Base-by-base conservation (phyloP, 169 alveolate species). In the Plasmodium vinckei region DNA sequence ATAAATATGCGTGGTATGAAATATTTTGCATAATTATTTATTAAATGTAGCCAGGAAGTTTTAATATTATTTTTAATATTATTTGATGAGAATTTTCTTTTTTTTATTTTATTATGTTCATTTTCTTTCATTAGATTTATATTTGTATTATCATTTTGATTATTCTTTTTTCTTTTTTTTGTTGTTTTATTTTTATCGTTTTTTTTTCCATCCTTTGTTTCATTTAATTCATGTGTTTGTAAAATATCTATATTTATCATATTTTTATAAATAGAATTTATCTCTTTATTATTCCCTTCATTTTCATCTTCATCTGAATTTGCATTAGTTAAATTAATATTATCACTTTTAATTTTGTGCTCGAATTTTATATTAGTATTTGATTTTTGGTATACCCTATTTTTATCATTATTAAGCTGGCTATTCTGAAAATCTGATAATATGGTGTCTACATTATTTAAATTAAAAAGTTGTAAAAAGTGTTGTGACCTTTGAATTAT, bases 1-100 rank as follows among this genome's bases (percentile, higher is more conserved):
- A 57, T 25, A 7, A 9, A 19, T 17, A 87, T 51, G 4, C 88
- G 69, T n/a, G 92, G 88, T 49, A 77, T 77, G 56, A 87, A 87
- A 64, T n/a, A 46, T 46, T 64, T 87, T 15, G 57, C 70, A 72
- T 72, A 63, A 63, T 73, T 88, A 59, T 88, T 72, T 39, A 64
- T 73, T 25, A 75, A 56, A 51, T 87, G 84, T 27, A 59, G 6
- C 89, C 87, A 87, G 1, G 73, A 15, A 19, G 44, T 70, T 39
- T 87, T 86, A 44, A 21, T 44, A 56, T 69, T 84, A 25, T 49
- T 25, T n/a, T 70, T n/a, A 57, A 10, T 5, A 57, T 51, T 6
- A 15, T 51, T 15, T 51, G 3, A 15, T 6, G 21, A 12, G 0
- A 13, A 3, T 51, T 3, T 2, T 51, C 12, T 51, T 15, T 51